Evolutionary conservation across 805 yeast species (phyloP).

Genomic region (Barnettozyma botsteinii): DNA sequence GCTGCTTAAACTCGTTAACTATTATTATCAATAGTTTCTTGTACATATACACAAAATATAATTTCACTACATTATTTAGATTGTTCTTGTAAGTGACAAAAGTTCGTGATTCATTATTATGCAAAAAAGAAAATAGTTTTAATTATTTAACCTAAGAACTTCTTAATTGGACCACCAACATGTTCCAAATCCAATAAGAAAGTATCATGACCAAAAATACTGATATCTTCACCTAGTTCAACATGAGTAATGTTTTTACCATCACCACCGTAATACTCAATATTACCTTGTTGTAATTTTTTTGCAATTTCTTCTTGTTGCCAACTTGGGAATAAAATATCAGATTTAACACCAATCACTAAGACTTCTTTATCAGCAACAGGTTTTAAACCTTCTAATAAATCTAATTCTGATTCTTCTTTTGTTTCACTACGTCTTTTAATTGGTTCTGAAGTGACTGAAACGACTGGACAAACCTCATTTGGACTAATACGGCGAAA

Average conservation of each 20-base stretch:
- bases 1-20: conserved; percentile 5
- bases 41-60: conserved; percentile 4
- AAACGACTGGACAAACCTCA: conserved; percentile 36
- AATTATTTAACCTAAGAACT: conserved; percentile 42
- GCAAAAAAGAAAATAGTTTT: not conserved
- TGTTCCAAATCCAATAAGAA: conserved; percentile 74
- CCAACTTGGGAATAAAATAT: conserved; percentile 89
- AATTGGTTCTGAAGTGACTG: conserved; percentile 45
- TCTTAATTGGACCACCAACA: conserved; percentile 70
- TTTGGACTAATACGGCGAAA: conserved; percentile 20
- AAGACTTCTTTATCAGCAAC: conserved; percentile 61
- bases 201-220: conserved; percentile 89
- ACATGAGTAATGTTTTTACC: conserved; percentile 47
- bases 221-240: conserved; percentile 70
- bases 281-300: conserved; percentile 38
- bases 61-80: too few relatives aligned
- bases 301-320: conserved; percentile 81
- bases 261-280: conserved; percentile 28
- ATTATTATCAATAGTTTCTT: conserved; percentile 3
- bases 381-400: conserved; percentile 57
- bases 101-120: not conserved
- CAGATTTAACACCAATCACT: conserved; percentile 90
- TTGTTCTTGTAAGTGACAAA: not conserved
- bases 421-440: conserved; percentile 44
- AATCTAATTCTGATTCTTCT: conserved; percentile 56